Base-by-base conservation (phyloP, 441 rosid species). In the Breynia disticha region DNA sequence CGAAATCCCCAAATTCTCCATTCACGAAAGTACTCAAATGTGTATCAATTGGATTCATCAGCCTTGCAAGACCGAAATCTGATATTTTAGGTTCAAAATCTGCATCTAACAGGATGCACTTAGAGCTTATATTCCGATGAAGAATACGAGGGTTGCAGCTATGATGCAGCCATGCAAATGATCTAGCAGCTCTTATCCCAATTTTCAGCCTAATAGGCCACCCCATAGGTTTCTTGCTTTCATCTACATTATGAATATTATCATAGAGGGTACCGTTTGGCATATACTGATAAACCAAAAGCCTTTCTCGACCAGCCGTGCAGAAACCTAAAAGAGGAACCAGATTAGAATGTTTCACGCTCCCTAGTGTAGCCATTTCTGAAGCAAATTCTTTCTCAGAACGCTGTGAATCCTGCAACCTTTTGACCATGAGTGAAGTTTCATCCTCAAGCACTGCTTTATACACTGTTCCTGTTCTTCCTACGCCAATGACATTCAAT, bases 81-180 rank as follows among this genome's bases (percentile, higher is more conserved):
- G 95, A 87, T 60, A 87, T 80, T 64, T 79, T 81, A 7, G 94
- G 87, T 76, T 91, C 98, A 54, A 76, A 91, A 9, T 87, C 90
- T 1, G 81, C 81, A 58, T 76, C 82, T 72, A 91, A 56, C 65
- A 87, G 60, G 59, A 91, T 78, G 75, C 90, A 83, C 53, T 82
- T 91, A 1, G 96, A 82, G 80, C 96, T 91, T 67, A 91, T 67
- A 66, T 87, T 87, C 32, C 95, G 82, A 67, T 91, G 98, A 57
- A 91, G 72, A 52, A 91, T 87, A 44, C 96, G 88, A 18, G 96
- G 95, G 72, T 78, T 91, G 74, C 96, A 83, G 62, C 65, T 86
- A 55, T 91, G 98, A 62, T 90, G 98, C 52, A 90, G 90, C 96
- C 96, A 90, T 1, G 97, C 96, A 60, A 90, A 69, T 63, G 87